Conservation (phyloP, 2,329 filamentous ascomycete genomes). For the Cadophora gregata region DNA sequence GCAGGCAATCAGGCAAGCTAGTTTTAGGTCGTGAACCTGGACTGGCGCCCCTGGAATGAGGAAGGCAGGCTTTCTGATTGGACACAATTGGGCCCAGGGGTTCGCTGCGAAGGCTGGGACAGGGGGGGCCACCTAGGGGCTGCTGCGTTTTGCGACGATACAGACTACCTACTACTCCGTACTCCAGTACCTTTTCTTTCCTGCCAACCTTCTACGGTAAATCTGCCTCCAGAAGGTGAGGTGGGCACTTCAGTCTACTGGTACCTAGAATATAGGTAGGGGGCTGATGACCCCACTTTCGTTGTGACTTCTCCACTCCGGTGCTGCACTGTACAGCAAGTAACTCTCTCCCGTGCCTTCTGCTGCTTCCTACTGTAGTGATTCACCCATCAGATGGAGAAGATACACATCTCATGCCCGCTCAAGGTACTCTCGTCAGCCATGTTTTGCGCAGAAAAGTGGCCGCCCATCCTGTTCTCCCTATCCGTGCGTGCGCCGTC, state of each 20-base stretch:
- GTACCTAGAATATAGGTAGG: not conserved
- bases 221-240: too few relatives aligned
- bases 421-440: not conserved
- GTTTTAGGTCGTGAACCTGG: not conserved
- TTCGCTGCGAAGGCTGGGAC: conserved; percentile 1
- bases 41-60: conserved; percentile 30
- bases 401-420: not conserved
- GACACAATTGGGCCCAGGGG: conserved; percentile 20
- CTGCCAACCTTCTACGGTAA: not conserved
- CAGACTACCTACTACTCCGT: not conserved
- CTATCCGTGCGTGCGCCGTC: not conserved
- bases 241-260: not conserved
- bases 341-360: not conserved
- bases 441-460: not conserved
- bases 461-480: too few relatives aligned
- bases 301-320: not conserved
- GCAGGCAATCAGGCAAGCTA: not conserved
- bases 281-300: not conserved
- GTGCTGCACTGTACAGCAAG: too few relatives aligned
- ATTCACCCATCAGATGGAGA: not conserved
- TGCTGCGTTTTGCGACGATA: not conserved
- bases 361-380: conserved; percentile 8
- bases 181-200: not conserved
- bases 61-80: conserved; percentile 20
- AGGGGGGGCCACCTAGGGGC: not conserved